Percentiles rank a stretch among this genome's conserved stretches.
Conservation (phyloP, 352 stramenopile genomes). For the Pythium aquatile region DNA sequence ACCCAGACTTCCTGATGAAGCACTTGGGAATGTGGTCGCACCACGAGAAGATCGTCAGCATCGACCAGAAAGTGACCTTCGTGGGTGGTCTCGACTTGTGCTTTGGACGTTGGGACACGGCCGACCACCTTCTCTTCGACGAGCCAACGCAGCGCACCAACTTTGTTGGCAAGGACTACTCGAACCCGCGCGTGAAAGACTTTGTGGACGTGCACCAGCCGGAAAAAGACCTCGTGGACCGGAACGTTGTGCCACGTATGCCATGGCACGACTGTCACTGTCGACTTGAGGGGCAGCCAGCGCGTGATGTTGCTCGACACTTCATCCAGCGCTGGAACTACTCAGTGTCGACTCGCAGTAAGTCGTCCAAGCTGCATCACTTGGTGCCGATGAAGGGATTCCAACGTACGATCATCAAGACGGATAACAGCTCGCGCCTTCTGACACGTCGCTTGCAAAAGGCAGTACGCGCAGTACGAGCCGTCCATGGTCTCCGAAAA, state of each 20-base stretch:
- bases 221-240: constrained; percentile 78
- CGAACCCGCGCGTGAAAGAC: constrained; percentile 82
- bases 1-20: constrained; percentile 89
- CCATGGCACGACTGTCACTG: constrained; percentile 87
- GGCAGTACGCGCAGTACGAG: constrained; percentile 60
- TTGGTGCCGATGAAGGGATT: constrained; percentile 78
- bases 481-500: constrained; percentile 37
- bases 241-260: constrained; percentile 68
- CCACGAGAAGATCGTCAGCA: constrained; percentile 92
- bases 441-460: constrained; percentile 61
- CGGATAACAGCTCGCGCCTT: constrained; percentile 36
- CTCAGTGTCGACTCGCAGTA: constrained; percentile 77
- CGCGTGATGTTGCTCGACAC: constrained; percentile 77
- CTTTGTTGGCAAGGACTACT: constrained; percentile 85
- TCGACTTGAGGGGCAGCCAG: constrained; percentile 72
- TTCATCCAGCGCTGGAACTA: constrained; percentile 91
- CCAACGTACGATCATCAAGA: constrained; percentile 33
- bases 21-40: constrained; percentile 88
- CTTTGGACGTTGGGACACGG: constrained; percentile 87
- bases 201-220: constrained; percentile 77
- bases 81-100: constrained; percentile 89
- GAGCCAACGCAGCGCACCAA: constrained; percentile 43
- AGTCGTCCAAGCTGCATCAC: constrained; percentile 69
- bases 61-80: constrained; percentile 88
- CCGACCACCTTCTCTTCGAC: constrained; percentile 68